phyloP scores from a whole-genome alignment of 2,329 filamentous ascomycete species.

The Pseudocercospora vitis region DNA sequence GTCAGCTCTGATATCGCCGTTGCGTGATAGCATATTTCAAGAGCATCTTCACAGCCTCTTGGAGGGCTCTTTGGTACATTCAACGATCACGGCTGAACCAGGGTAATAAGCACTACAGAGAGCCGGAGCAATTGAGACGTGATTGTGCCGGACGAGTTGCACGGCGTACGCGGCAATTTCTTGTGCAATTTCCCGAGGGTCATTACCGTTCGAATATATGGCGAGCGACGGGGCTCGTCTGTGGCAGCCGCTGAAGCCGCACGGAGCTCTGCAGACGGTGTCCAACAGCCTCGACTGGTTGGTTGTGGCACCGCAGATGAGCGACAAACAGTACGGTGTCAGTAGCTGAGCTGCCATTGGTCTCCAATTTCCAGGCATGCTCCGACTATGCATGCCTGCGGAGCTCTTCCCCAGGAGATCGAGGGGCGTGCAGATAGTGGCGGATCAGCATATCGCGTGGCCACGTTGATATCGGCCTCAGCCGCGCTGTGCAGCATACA shows the following conservation, averaged over 20 bases:
- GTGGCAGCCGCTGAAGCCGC: not conserved
- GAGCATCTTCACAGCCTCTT: not conserved
- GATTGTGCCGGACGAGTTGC: too few relatives aligned
- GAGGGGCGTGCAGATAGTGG: slow-evolving; percentile 1
- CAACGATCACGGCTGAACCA: not conserved
- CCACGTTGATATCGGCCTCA: not conserved
- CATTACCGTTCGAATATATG: not conserved
- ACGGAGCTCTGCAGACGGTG: not conserved
- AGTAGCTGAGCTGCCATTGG: not conserved
- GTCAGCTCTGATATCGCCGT: slow-evolving; percentile 1
- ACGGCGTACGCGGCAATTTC: too few relatives aligned
- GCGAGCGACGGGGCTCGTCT: not conserved
- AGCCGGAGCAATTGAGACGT: too few relatives aligned
- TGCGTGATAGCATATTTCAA: not conserved
- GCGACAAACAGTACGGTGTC: not conserved
- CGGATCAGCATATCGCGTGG: not conserved
- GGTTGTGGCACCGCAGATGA: not conserved
- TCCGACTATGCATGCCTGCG: slow-evolving; percentile 1
- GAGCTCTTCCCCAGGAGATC: not conserved
- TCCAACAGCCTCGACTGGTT: not conserved
- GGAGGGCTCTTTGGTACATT: not conserved
- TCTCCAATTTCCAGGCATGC: not conserved
- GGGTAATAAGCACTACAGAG: too few relatives aligned
- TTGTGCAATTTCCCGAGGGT: not conserved
- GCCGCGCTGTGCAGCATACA: not conserved